Evolutionary conservation across 371 early-diverging fungal species (phyloP), one percentile per base, ranked within the genome.

Genomic region (Saksenaea vasiformis): DNA sequence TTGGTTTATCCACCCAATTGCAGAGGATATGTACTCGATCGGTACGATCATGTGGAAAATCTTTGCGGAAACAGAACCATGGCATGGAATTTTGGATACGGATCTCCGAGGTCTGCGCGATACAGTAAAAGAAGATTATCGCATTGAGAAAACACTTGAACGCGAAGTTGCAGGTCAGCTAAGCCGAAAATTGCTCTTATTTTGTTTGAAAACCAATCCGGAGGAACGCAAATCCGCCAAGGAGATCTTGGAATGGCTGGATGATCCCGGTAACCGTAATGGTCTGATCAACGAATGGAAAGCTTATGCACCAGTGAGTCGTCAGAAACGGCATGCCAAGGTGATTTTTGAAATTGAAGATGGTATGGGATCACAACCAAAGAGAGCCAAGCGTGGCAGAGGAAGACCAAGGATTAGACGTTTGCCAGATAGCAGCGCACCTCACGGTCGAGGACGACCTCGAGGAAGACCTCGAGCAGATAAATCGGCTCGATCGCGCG

Each of bases 21-120:
- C 84, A 0, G 87, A 89, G 57, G 89, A 89, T 60, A 71, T 89
- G 44, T 89, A 87, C 61, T 85, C 87, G 0, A 58, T 86, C n/a
- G 87, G 87, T 0, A 83, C 86, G 1, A 58, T 89, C 17, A 81
- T 86, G n/a, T 89, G 89, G 89, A 79, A 85, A 51, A 80, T 78
- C 0, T 85, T 87, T 63, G 72, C 85, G 0, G 86, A 83, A n/a
- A 85, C 80, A 0, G 84, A 85, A 28, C 89, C 89, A 1, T 89
- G 87, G 89, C 69, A 78, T 41, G 86, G 87, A 14, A 78, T 85
- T 13, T 72, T 85, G 13, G 87, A 89, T 47, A 85, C 80, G 1
- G 86, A 87, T 65, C 58, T 88, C 22, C 77, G 74, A 41, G 81
- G 72, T 10, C 70, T 89, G 17, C 78, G 89, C 11, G 78, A 84